Conservation (phyloP, 1,284 basidiomycete species). For the Ustilago xerochloae region DNA sequence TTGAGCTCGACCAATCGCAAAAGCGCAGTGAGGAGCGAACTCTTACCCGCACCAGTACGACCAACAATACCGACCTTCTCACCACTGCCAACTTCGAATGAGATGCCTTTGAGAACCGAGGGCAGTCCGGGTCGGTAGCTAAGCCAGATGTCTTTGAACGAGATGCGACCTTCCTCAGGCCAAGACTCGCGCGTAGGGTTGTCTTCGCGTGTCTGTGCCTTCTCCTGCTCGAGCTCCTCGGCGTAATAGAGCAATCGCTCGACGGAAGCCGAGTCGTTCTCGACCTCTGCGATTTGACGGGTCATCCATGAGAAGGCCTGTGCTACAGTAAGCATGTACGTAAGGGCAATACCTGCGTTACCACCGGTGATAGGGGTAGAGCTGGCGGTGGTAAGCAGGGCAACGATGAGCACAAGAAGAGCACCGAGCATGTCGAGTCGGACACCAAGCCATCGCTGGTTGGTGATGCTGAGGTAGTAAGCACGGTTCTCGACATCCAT, state of each 20-base stretch:
- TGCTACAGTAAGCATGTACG: conserved; percentile 61
- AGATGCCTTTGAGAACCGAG: conserved; percentile 71
- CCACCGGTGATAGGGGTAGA: conserved; percentile 41
- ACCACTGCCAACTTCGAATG: conserved; percentile 69
- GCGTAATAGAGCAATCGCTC: conserved; percentile 68
- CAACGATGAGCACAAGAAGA: conserved; percentile 62
- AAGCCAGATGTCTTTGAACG: conserved; percentile 68
- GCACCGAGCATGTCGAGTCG: conserved; percentile 71
- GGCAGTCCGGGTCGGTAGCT: conserved; percentile 72
- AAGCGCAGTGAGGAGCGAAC: conserved; percentile 77
- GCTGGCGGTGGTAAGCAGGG: conserved; percentile 54
- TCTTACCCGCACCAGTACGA: conserved; percentile 74
- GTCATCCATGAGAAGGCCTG: conserved; percentile 66
- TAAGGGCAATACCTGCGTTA: conserved; percentile 62
- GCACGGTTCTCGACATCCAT: conserved; percentile 89
- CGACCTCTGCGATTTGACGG: conserved; percentile 68
- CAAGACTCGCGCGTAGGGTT: conserved; percentile 57
- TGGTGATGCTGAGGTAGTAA: conserved; percentile 84
- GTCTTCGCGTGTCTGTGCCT: conserved; percentile 54
- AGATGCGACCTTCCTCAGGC: conserved; percentile 65
- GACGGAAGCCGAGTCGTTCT: conserved; percentile 68
- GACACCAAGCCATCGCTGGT: conserved; percentile 85
- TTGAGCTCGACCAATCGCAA: conserved; percentile 79
- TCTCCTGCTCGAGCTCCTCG: conserved; percentile 64
- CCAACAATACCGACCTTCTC: conserved; percentile 74